phyloP scores from a whole-genome alignment of 106 monocot genomes.

The Phalaenopsis equestris region DNA sequence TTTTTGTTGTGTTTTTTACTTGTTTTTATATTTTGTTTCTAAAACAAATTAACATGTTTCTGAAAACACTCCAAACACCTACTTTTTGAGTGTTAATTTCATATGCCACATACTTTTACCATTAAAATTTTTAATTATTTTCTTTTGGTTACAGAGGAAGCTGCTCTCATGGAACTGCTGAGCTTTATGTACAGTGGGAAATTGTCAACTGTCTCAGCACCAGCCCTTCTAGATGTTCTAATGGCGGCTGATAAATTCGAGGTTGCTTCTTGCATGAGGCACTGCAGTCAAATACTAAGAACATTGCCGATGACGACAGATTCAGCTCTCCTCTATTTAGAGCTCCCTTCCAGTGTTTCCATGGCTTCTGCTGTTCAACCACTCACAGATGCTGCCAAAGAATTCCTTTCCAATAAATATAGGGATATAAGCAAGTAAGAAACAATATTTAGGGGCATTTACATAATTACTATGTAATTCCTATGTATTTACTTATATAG shows the following conservation, averaged over 20 bases:
- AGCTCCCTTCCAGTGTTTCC: constrained; percentile 60
- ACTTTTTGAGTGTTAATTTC: background rate
- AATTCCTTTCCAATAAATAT: constrained; percentile 53
- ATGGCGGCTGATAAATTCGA: constrained; percentile 86
- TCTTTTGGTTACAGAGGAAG: constrained; percentile 42
- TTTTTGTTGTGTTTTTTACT: too few relatives aligned
- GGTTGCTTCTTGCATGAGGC: constrained; percentile 70
- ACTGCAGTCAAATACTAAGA: constrained; percentile 60
- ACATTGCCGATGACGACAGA: constrained; percentile 61
- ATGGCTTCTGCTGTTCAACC: constrained; percentile 64
- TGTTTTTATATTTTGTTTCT: too few relatives aligned
- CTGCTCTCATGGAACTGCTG: constrained; percentile 61
- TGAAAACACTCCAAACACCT: too few relatives aligned
- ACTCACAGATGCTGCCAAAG: constrained; percentile 63
- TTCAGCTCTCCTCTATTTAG: constrained; percentile 66
- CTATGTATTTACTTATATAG: background rate
- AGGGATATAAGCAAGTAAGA: constrained; percentile 60
- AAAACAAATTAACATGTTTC: too few relatives aligned
- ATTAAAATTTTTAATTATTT: background rate
- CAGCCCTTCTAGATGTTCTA: constrained; percentile 49
- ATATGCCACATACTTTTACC: background rate
- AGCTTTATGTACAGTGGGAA: constrained; percentile 79
- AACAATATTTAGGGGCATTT: background rate
- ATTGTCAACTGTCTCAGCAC: constrained; percentile 33
- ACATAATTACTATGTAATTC: background rate